Evolutionary conservation across 495 filamentous ascomycete species (phyloP), one percentile per base, ranked within the genome.

Genomic region (Aspergillus affinis): DNA sequence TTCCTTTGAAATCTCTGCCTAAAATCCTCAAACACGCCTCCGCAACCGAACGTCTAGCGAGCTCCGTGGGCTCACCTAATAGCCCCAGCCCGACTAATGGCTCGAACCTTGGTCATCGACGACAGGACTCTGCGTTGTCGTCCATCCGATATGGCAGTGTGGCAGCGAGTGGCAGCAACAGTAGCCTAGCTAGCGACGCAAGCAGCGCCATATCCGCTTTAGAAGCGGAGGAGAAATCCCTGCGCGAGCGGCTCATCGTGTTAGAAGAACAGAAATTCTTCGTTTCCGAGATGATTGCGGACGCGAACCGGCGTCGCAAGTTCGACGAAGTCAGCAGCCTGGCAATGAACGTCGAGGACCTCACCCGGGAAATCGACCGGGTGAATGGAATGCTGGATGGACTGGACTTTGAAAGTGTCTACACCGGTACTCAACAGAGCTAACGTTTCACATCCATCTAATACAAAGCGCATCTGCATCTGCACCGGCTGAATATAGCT

Each of bases 211-310:
- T 93, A 0, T 90, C 88, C 0, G 85, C 84, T 5, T 74, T 96
- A 18, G 91, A 96, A 69, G 85, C 82, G 9, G 91, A 95, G 66
- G 95, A 98, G 69, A 96, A 93, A 64, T 86, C 91, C 29, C 73
- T 96, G 1, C 82, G 89, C 13, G 93, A 98, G 66, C 78, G 85
- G 46, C 73, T 98, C 18, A 91, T 96, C 47, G 90, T 98, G 21
- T 79, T 98, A 0, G 94, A 98, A 75, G 94, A 98, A 69, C 94
- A 98, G 73, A 85, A 86, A 68, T 97, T 97, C 68, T 83, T 98
- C 67, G 92, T 98, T 0, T 82, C 86, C 18, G 88, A 90, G 63
- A 97, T 97, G 92, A 82, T 98, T 51, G 86, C 80, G 6, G 87
- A 89, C 50, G 93, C 94, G 4, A 89, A 88, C 54, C 89, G 86